phyloP scores from a whole-genome alignment of 1,139 yeast genomes.

The Blastobotrys capitulatus region DNA sequence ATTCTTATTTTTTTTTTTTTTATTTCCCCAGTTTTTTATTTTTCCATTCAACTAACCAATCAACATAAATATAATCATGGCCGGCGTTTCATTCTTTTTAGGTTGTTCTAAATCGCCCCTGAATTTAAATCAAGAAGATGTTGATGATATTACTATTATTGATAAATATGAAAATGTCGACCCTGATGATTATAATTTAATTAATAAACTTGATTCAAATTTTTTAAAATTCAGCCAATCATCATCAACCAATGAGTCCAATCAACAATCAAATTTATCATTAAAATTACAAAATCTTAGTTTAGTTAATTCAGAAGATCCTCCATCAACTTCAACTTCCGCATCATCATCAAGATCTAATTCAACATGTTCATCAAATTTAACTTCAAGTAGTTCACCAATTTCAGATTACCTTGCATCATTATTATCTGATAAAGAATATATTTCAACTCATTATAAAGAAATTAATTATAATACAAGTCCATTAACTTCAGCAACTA shows the following conservation, averaged over 20 bases:
- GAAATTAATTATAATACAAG: neutral
- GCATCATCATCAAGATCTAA: neutral
- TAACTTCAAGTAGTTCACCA: neutral
- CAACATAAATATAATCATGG: neutral
- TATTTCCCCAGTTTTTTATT: neutral
- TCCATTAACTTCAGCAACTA: neutral
- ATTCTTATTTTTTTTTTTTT: neutral
- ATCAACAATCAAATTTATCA: conserved; percentile 1
- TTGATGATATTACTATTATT: conserved; percentile 7
- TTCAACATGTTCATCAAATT: neutral
- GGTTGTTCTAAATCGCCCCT: conserved; percentile 15
- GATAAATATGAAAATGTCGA: conserved; percentile 17
- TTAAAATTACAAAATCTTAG: neutral
- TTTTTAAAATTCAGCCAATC: neutral
- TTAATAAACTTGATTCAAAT: neutral
- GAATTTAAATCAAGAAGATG: conserved; percentile 4
- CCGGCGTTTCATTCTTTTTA: conserved; percentile 14
- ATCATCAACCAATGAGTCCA: neutral
- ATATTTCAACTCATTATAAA: neutral
- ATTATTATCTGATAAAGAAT: neutral
- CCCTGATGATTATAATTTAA: conserved; percentile 10
- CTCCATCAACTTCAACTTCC: neutral
- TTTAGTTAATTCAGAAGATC: neutral
- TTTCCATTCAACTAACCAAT: neutral
- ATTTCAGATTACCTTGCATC: conserved; percentile 7